phyloP scores from a whole-genome alignment of 2,329 filamentous ascomycete species.

The Pseudogymnoascus destructans region DNA sequence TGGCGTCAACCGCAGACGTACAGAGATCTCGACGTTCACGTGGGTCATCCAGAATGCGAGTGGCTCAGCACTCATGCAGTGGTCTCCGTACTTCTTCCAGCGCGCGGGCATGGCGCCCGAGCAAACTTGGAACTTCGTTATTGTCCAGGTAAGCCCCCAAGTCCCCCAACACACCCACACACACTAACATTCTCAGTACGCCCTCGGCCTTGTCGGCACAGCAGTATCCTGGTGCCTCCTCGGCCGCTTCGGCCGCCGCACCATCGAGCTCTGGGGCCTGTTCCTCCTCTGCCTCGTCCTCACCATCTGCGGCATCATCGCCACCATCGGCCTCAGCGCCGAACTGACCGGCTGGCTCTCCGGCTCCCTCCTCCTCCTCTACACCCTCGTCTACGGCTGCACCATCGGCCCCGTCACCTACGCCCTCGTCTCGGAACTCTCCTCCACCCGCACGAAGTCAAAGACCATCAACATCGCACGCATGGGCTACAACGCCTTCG shows the following conservation, averaged over 20 bases:
- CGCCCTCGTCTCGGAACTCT: background rate
- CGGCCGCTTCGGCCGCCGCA: conserved; percentile 33
- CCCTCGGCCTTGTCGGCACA: conserved; percentile 36
- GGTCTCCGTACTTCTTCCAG: conserved; percentile 45
- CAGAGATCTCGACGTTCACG: conserved; percentile 40
- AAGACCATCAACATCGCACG: conserved; percentile 25
- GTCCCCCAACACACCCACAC: background rate
- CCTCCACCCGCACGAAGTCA: background rate
- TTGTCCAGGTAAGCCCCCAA: conserved; percentile 26
- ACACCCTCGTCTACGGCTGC: conserved; percentile 28
- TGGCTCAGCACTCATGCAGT: conserved; percentile 48
- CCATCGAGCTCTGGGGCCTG: conserved; percentile 41
- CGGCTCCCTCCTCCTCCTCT: conserved; percentile 28
- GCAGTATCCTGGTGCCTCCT: conserved; percentile 36
- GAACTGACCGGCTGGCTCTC: conserved; percentile 31
- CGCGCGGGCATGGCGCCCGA: conserved; percentile 36
- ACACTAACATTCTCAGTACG: background rate
- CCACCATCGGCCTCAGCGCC: conserved; percentile 28
- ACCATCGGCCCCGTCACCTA: conserved; percentile 36
- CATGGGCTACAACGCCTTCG: conserved; percentile 22
- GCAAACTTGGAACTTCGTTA: conserved; percentile 38
- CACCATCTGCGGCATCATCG: conserved; percentile 58
- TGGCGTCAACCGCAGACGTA: conserved; percentile 33
- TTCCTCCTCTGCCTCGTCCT: conserved; percentile 63
- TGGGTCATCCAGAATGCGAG: conserved; percentile 49